A percentile compares a stretch with the other conserved stretches of the same genome.
Conservation (phyloP, 768 basidiomycete genomes). For the Kwoniella dendrophila region DNA sequence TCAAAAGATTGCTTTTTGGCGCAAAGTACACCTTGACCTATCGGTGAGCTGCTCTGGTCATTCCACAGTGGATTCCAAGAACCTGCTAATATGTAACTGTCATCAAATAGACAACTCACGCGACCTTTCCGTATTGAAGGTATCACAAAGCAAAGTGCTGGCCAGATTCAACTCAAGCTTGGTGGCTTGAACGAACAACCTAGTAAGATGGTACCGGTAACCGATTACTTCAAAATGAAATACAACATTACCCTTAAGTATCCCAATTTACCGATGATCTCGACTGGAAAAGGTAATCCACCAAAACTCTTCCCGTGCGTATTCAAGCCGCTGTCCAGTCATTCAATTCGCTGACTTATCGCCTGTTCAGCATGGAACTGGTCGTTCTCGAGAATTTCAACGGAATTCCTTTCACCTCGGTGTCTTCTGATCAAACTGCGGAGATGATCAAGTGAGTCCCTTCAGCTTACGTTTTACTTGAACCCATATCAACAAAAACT, state of each 20-base stretch:
- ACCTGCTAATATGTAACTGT: not conserved
- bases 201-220: slow-evolving; percentile 36
- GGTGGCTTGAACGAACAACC: slow-evolving; percentile 36
- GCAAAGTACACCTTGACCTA: slow-evolving; percentile 52
- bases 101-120: not conserved
- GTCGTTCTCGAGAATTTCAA: slow-evolving; percentile 45
- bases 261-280: slow-evolving; percentile 43
- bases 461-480: not conserved
- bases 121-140: not conserved
- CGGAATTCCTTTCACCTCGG: slow-evolving; percentile 36
- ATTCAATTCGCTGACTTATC: not conserved
- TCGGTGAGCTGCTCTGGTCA: slow-evolving; percentile 28
- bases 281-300: slow-evolving; percentile 31
- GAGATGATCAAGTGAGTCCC: slow-evolving; percentile 46
- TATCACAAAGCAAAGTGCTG: not conserved
- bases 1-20: slow-evolving; percentile 39
- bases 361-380: slow-evolving; percentile 40
- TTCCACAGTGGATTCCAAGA: no score
- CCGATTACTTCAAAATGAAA: slow-evolving; percentile 40
- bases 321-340: not conserved
- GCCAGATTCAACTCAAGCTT: slow-evolving; percentile 36
- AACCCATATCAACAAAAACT: not conserved
- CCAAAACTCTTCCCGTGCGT: slow-evolving; percentile 44
- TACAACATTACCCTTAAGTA: slow-evolving; percentile 44
- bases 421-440: slow-evolving; percentile 40